Evolutionary conservation across 176 grass and related monocot genomes (phyloP), one percentile per base, ranked within the genome.

Genomic region (Hyparrhenia diplandra): DNA sequence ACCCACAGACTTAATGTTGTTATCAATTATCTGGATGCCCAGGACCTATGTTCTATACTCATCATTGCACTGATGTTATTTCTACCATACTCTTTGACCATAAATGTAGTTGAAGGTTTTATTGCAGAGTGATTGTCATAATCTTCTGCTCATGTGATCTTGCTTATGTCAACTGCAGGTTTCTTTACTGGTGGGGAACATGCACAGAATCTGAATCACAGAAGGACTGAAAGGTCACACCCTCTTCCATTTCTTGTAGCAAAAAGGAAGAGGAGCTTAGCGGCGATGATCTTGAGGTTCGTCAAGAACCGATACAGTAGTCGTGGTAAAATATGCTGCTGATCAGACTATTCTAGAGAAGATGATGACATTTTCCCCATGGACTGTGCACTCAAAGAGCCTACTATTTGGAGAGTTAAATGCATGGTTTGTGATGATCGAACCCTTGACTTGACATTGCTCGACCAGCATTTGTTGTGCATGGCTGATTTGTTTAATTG

Each of bases 191-290:
- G 87, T 67, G 70, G 85, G 67, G 47, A 34, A 17, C 84, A 74
- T 81, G 36, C n/a, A 42, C 75, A 75, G 73, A 77, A 74, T 64
- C 60, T 64, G 46, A 82, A 78, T 62, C 54, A 39, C 10, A 90
- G 69, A 68, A 83, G 80, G 88, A 73, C 77, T 45, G 90, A 84
- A 79, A 95, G 90, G 64, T 78, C 88, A 36, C 87, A 87, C 85
- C 77, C 85, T 64, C 84, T 99, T 84, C 96, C 96, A 34, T 98
- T 95, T 93, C 75, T 86, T 65, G 75, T 99, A 46, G n/a, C n/a
- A n/a, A n/a, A n/a, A 98, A 99, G 84, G 92, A 98, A 82, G 96
- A 99, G 75, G 82, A 91, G 37, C 85, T 99, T 67, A 99, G 92
- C 13, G 92, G 92, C 58, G 96, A 99, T 71, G 96, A 99, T 71